Conservation (phyloP, 2,329 filamentous ascomycete species). For the Ophiognomonia clavigignenti-juglandacearum region DNA sequence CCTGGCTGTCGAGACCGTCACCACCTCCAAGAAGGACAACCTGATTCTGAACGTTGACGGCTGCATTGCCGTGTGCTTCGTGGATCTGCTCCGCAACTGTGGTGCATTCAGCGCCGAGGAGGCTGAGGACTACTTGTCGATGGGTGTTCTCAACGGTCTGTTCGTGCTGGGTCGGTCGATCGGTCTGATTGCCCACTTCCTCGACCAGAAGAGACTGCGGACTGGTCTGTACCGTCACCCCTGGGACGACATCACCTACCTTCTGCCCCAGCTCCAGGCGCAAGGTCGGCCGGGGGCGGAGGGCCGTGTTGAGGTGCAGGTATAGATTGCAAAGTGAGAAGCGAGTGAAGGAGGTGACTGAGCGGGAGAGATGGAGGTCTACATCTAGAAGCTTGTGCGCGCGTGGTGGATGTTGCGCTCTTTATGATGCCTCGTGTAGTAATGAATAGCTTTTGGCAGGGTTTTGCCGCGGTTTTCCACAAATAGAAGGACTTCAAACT, state of each 20-base stretch:
- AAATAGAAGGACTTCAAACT: conserved; percentile 12
- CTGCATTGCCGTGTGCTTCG: conserved; percentile 97
- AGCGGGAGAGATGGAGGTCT: conserved; percentile 10
- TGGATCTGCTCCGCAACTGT: conserved; percentile 95
- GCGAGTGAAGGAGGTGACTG: too few relatives aligned
- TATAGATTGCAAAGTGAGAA: conserved; percentile 42
- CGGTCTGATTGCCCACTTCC: conserved; percentile 98
- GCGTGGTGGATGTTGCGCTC: conserved; percentile 6
- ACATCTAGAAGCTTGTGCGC: conserved; percentile 9
- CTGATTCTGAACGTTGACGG: conserved; percentile 99
- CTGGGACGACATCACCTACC: conserved; percentile 97
- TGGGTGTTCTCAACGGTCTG: conserved; percentile 99
- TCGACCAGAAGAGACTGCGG: conserved; percentile 98
- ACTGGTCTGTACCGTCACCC: conserved; percentile 98
- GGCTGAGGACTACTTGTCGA: conserved; percentile 96
- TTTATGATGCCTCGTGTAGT: conserved; percentile 15
- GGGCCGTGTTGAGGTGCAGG: conserved; percentile 84
- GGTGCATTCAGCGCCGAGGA: conserved; percentile 95
- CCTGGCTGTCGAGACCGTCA: conserved; percentile 94
- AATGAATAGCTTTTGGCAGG: conserved; percentile 16
- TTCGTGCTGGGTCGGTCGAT: conserved; percentile 97
- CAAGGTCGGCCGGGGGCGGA: conserved; percentile 68
- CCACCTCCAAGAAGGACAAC: conserved; percentile 99
- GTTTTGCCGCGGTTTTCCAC: conserved; percentile 13
- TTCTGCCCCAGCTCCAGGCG: conserved; percentile 74